These are phyloP conservation scores for Penicillium brasilianum DNA, from an alignment of 2,329 filamentous ascomycete species.

Conservation along the genomic window DNA sequence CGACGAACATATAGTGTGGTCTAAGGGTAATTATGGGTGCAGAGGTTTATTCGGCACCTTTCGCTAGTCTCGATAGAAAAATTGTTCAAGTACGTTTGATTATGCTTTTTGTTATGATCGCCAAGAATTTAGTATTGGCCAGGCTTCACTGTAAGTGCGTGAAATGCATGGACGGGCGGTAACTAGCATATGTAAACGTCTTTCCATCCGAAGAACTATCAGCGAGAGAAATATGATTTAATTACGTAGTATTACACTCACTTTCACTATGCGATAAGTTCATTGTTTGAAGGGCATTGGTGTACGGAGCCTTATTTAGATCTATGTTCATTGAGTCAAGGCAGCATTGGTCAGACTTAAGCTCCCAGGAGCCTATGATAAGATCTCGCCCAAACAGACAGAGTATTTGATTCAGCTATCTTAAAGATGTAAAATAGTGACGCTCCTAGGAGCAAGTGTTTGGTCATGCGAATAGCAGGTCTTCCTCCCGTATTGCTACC, in stretches of 20 bases:
- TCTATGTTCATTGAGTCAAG: too few relatives aligned
- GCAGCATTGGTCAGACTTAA: too few relatives aligned
- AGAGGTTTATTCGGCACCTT: constrained; percentile 1
- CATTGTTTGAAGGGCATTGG: too few relatives aligned
- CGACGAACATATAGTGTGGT: neutral
- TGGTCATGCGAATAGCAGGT: too few relatives aligned
- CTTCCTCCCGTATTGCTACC: neutral
- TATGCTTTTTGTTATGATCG: constrained; percentile 3
- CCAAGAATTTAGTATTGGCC: neutral
- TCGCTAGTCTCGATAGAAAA: constrained; percentile 4
- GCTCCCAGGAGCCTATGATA: too few relatives aligned
- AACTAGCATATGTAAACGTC: neutral
- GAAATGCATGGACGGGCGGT: neutral
- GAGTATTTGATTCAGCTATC: too few relatives aligned
- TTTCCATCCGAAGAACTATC: neutral
- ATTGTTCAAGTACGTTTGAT: constrained; percentile 1
- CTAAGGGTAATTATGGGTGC: constrained; percentile 5
- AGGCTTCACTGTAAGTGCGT: neutral
- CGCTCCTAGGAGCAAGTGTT: too few relatives aligned
- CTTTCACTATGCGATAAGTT: neutral
- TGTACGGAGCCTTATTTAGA: too few relatives aligned
- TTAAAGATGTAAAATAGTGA: too few relatives aligned
- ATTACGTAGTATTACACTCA: constrained; percentile 5
- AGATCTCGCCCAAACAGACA: neutral
- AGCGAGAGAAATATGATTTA: constrained; percentile 1